Conservation (phyloP, 495 filamentous ascomycete genomes). For the Aspergillus baeticus region DNA sequence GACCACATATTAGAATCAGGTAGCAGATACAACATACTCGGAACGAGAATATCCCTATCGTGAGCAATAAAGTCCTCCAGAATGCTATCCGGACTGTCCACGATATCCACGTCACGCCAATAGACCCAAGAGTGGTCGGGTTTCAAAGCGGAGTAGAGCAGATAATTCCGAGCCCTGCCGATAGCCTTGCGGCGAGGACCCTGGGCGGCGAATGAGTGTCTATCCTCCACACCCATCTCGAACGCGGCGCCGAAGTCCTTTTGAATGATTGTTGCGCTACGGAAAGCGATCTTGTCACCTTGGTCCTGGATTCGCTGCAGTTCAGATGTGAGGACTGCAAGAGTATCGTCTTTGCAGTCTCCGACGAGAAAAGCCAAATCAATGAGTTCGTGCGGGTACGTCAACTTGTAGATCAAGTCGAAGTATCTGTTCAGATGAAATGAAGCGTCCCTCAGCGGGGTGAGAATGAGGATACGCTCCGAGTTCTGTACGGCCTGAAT, state of each 20-base stretch:
- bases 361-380: conserved; percentile 94
- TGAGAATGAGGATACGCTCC: conserved; percentile 92
- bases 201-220: conserved; percentile 85
- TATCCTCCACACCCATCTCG: conserved; percentile 72
- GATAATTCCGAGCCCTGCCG: conserved; percentile 86
- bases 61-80: conserved; percentile 95
- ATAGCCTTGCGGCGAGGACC: conserved; percentile 88
- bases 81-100: conserved; percentile 82
- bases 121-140: conserved; percentile 98
- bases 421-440: conserved; percentile 83
- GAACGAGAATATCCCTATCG: conserved; percentile 88
- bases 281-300: conserved; percentile 75
- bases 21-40: conserved; percentile 62
- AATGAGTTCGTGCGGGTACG: conserved; percentile 93
- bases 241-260: conserved; percentile 80
- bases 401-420: conserved; percentile 83
- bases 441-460: conserved; percentile 87
- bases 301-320: conserved; percentile 84
- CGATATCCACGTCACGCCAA: conserved; percentile 97
- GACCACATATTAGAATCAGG: neutral
- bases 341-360: conserved; percentile 86
- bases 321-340: conserved; percentile 76
- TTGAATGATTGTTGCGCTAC: conserved; percentile 75
- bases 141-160: conserved; percentile 81
- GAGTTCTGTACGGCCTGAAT: conserved; percentile 70